Base-by-base conservation (phyloP, 1,284 basidiomycete species). In the Phenoliferia sp. region DNA sequence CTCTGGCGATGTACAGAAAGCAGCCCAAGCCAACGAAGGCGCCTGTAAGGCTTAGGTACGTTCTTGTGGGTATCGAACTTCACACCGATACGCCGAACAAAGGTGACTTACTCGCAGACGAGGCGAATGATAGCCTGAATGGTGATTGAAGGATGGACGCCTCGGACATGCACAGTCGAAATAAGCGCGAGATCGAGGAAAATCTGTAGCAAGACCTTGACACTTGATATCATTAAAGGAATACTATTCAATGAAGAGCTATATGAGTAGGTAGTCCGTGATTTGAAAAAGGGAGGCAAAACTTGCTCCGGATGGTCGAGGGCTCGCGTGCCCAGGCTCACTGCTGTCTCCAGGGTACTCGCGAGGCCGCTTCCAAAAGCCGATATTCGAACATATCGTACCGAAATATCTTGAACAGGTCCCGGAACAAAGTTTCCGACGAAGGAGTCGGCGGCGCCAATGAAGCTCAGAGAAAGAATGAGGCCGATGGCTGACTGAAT, bases 91-190 rank as follows among this genome's bases (percentile, higher is more conserved):
- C 5, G 7, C 15, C 3, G 3, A 29, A 29, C 26, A 9, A 57
- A 31, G 55, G 55, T 22, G n/a, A 39, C 35, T 10, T 29, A 60
- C 44, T 74, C 66, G 54, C 74, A 75, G 22, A 62, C 65, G 32
- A 75, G 67, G 9, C 71, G 69, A 35, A 74, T 73, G 4, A 48
- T 56, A 3, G 74, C 74, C 63, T 75, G 74, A 17, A 67, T 70
- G 33, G 68, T 70, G 48, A 75, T 63, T 29, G 73, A 73, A 3
- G 74, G 73, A 10, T 34, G 28, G 39, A 73, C 56, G 17, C 68
- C 35, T 3, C 16, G 17, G 15, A 62, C 39, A n/a, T 59, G 71
- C 60, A 71, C 69, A 2, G 63, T 71, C 16, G 73, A 73, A 34
- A 73, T 60, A 62, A 73, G 66, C 26, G 68, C 65, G 36, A 75